Evolutionary conservation across 148 eudicot species (phyloP).

Genomic region (Euryodendron excelsum): DNA sequence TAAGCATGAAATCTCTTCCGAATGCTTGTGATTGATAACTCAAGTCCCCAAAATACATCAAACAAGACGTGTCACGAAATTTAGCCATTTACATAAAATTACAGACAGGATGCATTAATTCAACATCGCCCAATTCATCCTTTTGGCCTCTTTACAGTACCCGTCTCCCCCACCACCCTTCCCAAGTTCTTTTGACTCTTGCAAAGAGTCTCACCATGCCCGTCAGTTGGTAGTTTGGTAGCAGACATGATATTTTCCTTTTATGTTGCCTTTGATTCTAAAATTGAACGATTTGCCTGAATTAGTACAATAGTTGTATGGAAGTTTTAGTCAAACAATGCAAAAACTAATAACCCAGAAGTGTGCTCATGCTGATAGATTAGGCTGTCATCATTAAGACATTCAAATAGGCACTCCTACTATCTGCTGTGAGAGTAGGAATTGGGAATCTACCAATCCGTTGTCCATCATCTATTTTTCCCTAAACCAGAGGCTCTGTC

Average conservation of each 20-base stretch:
- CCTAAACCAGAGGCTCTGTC: neutral
- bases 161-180: neutral
- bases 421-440: neutral
- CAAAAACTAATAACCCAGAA: neutral
- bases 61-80: too few relatives aligned
- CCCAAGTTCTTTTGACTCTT: neutral
- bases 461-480: neutral
- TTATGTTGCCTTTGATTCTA: neutral
- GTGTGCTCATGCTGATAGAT: neutral
- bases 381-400: neutral
- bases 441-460: neutral
- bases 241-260: neutral
- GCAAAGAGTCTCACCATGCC: too few relatives aligned
- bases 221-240: neutral
- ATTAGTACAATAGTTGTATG: neutral
- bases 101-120: neutral
- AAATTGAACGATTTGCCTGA: neutral
- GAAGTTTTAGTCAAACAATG: neutral
- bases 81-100: neutral
- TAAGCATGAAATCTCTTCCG: too few relatives aligned
- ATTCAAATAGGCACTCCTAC: neutral
- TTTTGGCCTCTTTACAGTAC: neutral
- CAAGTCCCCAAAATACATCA: too few relatives aligned
- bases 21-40: too few relatives aligned
- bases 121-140: neutral